Conservation (phyloP, 1,139 yeast genomes). For the Yamadazyma trypodendri region DNA sequence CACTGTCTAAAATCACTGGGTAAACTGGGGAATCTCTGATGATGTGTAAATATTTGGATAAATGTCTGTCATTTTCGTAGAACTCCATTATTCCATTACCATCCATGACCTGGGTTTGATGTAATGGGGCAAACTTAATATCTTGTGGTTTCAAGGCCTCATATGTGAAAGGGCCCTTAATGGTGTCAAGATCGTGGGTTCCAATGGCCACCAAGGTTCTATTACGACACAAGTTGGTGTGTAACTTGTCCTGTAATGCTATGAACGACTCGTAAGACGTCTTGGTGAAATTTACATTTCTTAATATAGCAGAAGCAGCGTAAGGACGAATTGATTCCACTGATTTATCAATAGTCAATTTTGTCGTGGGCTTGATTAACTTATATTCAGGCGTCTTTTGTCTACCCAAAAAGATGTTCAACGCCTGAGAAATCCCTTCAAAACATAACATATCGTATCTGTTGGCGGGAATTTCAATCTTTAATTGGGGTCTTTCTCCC, state of each 20-base stretch:
- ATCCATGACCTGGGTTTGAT: slow-evolving; percentile 73
- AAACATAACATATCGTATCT: slow-evolving; percentile 97
- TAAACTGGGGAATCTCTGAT: slow-evolving; percentile 86
- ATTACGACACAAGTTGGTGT: slow-evolving; percentile 92
- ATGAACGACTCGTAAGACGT: slow-evolving; percentile 92
- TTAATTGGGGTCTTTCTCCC: slow-evolving; percentile 90
- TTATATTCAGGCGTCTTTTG: slow-evolving; percentile 63
- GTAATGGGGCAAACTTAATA: slow-evolving; percentile 78
- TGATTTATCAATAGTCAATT: slow-evolving; percentile 72
- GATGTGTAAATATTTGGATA: slow-evolving; percentile 85
- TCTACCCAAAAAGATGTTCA: slow-evolving; percentile 84
- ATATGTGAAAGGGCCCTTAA: slow-evolving; percentile 84
- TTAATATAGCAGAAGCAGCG: slow-evolving; percentile 90
- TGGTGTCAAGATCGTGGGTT: slow-evolving; percentile 88
- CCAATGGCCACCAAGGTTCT: slow-evolving; percentile 98
- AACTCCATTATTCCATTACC: slow-evolving; percentile 85
- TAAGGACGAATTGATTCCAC: slow-evolving; percentile 80
- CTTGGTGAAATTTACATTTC: slow-evolving; percentile 77
- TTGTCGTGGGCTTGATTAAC: slow-evolving; percentile 56
- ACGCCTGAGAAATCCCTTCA: slow-evolving; percentile 95
- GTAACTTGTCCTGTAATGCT: slow-evolving; percentile 93
- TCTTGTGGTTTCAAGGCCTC: slow-evolving; percentile 81
- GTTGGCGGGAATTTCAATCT: slow-evolving; percentile 97
- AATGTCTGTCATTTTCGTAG: slow-evolving; percentile 85
- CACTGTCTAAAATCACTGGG: slow-evolving; percentile 84